Conservation (phyloP, 2,329 filamentous ascomycete genomes). For the Fusarium sp. region DNA sequence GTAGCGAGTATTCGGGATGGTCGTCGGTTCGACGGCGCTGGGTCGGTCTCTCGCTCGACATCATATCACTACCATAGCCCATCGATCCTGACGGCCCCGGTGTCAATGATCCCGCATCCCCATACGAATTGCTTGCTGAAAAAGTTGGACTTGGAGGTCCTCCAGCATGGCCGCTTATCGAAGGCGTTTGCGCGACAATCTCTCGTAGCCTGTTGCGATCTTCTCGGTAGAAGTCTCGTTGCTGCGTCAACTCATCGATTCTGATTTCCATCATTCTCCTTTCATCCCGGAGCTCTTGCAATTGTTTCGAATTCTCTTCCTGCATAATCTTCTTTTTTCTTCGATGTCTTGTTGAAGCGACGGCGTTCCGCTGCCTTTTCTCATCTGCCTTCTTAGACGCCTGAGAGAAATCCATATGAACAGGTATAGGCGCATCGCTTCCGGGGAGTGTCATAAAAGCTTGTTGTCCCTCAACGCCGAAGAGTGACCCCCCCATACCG, state of each 20-base stretch:
- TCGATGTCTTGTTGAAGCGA: constrained; percentile 85
- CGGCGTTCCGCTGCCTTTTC: constrained; percentile 86
- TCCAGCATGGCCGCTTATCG: constrained; percentile 65
- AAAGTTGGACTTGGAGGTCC: constrained; percentile 66
- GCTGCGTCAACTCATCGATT: constrained; percentile 59
- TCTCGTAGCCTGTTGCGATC: constrained; percentile 80
- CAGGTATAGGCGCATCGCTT: constrained; percentile 60
- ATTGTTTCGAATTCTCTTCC: constrained; percentile 75
- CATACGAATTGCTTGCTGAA: constrained; percentile 54
- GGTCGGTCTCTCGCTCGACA: constrained; percentile 60
- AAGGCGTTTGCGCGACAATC: constrained; percentile 71
- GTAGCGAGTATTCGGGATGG: constrained; percentile 58
- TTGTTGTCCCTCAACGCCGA: constrained; percentile 53
- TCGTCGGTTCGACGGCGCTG: constrained; percentile 64
- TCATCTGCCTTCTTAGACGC: constrained; percentile 87
- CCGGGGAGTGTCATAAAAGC: constrained; percentile 57
- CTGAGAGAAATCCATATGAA: constrained; percentile 83
- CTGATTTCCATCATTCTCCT: constrained; percentile 73
- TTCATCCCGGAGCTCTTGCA: constrained; percentile 77
- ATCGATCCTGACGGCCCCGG: constrained; percentile 48
- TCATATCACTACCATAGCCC: constrained; percentile 58
- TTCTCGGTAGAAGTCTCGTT: constrained; percentile 76
- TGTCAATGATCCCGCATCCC: constrained; percentile 55
- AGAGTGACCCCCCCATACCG: constrained; percentile 44
- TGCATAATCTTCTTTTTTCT: constrained; percentile 86